Percentiles rank a stretch among this genome's conserved stretches.
Evolutionary conservation across 2,329 filamentous ascomycete genomes (phyloP).

Genomic region (Cordyceps tenuipes): DNA sequence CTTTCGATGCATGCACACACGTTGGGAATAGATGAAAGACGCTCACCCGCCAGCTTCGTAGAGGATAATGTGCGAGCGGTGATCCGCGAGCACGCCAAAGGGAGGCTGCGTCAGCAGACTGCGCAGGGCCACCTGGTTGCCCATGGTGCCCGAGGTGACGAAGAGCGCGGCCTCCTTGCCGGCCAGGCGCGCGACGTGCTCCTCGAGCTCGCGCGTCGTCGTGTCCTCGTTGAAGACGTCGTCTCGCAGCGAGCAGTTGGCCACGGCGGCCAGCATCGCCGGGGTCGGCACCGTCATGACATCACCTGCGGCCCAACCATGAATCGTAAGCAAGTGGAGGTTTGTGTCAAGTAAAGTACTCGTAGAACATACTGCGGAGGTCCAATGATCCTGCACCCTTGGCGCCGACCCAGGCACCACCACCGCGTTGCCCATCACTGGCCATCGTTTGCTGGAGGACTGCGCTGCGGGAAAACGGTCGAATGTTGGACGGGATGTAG

Average conservation of each 20-base stretch:
- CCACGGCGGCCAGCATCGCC: slow-evolving; percentile 75
- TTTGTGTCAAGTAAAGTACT: too few species aligned
- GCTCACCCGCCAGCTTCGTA: slow-evolving; percentile 54
- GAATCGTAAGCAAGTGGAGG: too few species aligned
- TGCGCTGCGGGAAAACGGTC: neutral
- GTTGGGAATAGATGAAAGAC: neutral
- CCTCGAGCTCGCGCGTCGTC: slow-evolving; percentile 68
- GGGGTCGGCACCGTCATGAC: slow-evolving; percentile 64
- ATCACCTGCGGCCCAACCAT: slow-evolving; percentile 30
- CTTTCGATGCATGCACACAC: slow-evolving; percentile 16
- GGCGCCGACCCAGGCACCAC: slow-evolving; percentile 29
- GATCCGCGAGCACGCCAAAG: slow-evolving; percentile 70
- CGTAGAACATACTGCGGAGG: slow-evolving; percentile 28
- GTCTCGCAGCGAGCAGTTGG: slow-evolving; percentile 66
- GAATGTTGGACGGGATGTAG: neutral
- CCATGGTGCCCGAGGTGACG: slow-evolving; percentile 88
- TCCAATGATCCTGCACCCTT: slow-evolving; percentile 31
- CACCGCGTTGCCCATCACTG: neutral
- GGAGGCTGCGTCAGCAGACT: slow-evolving; percentile 73
- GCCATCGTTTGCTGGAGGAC: neutral
- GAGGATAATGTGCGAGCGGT: slow-evolving; percentile 67
- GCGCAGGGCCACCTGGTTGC: slow-evolving; percentile 78
- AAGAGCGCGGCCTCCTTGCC: slow-evolving; percentile 71
- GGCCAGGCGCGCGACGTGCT: slow-evolving; percentile 62
- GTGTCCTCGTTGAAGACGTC: slow-evolving; percentile 77